Percentiles rank a stretch among this genome's conserved stretches.
phyloP scores from a whole-genome alignment of 306 rosid genomes.

The Ormosia emarginata region DNA sequence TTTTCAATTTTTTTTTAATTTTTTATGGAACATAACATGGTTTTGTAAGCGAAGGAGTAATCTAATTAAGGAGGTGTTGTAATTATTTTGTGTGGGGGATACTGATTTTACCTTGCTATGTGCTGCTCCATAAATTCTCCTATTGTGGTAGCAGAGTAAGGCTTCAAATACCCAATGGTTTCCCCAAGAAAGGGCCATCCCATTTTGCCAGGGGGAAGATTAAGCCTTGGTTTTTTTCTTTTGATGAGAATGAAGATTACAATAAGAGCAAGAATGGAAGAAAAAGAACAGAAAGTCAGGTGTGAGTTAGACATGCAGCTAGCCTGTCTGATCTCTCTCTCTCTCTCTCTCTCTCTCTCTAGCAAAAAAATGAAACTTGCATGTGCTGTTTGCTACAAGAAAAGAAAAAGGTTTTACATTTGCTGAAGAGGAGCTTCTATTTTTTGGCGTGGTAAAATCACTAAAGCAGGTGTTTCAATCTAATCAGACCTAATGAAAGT shows the following conservation, averaged over 20 bases:
- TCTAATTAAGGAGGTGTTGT: too few relatives aligned
- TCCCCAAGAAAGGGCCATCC: slow-evolving; percentile 96
- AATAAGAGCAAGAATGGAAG: slow-evolving; percentile 54
- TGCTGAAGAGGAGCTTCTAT: slow-evolving; percentile 30
- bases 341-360: not conserved
- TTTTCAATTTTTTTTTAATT: too few relatives aligned
- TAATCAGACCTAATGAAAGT: slow-evolving; percentile 20
- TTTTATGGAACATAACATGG: not conserved
- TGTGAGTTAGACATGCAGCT: slow-evolving; percentile 65
- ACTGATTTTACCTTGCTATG: slow-evolving; percentile 54
- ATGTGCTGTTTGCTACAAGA: slow-evolving; percentile 4
- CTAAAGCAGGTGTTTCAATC: slow-evolving; percentile 29
- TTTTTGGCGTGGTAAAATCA: slow-evolving; percentile 31
- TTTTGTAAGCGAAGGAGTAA: not conserved
- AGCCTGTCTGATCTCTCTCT: slow-evolving; percentile 23
- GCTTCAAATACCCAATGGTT: slow-evolving; percentile 71
- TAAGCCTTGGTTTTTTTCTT: slow-evolving; percentile 47
- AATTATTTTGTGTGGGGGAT: not conserved
- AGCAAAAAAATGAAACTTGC: slow-evolving; percentile 1
- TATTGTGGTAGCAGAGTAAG: slow-evolving; percentile 72
- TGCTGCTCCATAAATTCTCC: slow-evolving; percentile 87
- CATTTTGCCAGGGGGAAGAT: slow-evolving; percentile 92
- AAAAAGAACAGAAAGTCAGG: slow-evolving; percentile 47
- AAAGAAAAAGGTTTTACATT: slow-evolving; percentile 22
- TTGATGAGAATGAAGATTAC: slow-evolving; percentile 53